Evolutionary conservation across 768 basidiomycete species (phyloP), one percentile per base, ranked within the genome.

Genomic region (Vararia minispora): DNA sequence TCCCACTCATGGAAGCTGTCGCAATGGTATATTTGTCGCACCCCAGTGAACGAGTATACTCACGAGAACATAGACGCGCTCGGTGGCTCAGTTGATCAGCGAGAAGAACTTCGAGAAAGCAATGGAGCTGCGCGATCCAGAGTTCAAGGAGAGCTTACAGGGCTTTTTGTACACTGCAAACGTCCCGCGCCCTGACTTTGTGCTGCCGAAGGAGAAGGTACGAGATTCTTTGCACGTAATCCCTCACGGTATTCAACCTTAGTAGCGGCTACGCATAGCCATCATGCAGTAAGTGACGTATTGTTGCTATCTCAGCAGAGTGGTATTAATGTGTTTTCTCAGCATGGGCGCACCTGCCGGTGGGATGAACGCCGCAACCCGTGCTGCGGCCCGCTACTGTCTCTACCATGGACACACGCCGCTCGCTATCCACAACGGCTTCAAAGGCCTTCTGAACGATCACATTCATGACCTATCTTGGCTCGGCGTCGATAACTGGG

Each of bases 291-390:
- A 61, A 64, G 81, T 57, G 13, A 14, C 35, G 6, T 14, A n/a
- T n/a, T 10, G n/a, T 22, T 16, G 16, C n/a, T 33, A 4, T 33
- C 39, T 17, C 18, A 39, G 28, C 45, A 12, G 41, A 23, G n/a
- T 29, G 29, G 25, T 29, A 26, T 22, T 52, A 32, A 52, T 29
- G 39, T 3, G 25, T 41, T 40, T 37, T 21, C 30, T 26, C 48
- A 94, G 91, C 53, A 79, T 91, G 53, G 94, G 95, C 35, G 95
- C 95, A 1, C 94, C 95, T 4, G 95, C 95, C 2, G 94, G 94
- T 32, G 95, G 95, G 7, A 97, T 98, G 89, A 98, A 98, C 55
- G 92, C 95, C 2, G 95, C 94, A 0, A 95, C 90, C 1, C 84
- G 94, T 28, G 82, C 91, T 20, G 90, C 88, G 5, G 90, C 86